Evolutionary conservation across 768 basidiomycete species (phyloP).

Genomic region (Baorangia bicolor): DNA sequence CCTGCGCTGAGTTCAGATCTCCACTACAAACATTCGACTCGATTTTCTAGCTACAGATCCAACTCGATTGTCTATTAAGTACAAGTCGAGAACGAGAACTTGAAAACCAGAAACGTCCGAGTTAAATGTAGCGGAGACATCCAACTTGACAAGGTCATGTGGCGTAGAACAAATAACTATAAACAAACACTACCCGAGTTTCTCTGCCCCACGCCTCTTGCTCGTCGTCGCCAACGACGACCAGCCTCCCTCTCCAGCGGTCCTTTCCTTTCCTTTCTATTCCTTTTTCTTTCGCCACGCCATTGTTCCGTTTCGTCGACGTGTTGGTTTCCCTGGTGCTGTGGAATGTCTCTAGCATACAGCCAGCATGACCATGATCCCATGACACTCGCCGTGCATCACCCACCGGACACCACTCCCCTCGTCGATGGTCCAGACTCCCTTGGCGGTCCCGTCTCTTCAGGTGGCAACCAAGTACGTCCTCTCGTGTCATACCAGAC

Average conservation of each 20-base stretch:
- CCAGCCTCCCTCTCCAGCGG: constrained; percentile 33
- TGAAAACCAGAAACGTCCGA: not conserved
- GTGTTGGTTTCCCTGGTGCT: constrained; percentile 26
- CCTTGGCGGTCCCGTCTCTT: constrained; percentile 32
- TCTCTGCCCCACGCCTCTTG: constrained; percentile 28
- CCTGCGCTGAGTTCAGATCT: constrained; percentile 31
- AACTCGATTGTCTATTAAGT: not conserved
- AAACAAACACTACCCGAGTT: constrained; percentile 25
- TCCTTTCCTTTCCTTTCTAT: constrained; percentile 27
- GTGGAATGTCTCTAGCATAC: constrained; percentile 43
- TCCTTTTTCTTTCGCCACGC: not conserved
- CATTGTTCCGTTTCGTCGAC: not conserved
- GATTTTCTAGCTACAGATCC: not conserved
- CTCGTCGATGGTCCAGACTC: constrained; percentile 47
- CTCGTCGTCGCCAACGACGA: constrained; percentile 35
- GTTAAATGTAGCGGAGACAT: too few relatives aligned
- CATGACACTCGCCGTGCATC: constrained; percentile 17
- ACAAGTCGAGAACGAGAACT: not conserved
- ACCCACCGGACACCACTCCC: constrained; percentile 44
- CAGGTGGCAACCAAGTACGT: constrained; percentile 15
- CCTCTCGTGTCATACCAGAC: not conserved
- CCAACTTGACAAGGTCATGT: too few relatives aligned
- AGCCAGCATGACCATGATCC: constrained; percentile 40
- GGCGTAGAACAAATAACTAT: constrained; percentile 22
- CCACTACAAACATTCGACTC: constrained; percentile 4